Base-by-base conservation (phyloP, 805 yeast genomes). In the Wickerhamiella vanderwaltii region DNA sequence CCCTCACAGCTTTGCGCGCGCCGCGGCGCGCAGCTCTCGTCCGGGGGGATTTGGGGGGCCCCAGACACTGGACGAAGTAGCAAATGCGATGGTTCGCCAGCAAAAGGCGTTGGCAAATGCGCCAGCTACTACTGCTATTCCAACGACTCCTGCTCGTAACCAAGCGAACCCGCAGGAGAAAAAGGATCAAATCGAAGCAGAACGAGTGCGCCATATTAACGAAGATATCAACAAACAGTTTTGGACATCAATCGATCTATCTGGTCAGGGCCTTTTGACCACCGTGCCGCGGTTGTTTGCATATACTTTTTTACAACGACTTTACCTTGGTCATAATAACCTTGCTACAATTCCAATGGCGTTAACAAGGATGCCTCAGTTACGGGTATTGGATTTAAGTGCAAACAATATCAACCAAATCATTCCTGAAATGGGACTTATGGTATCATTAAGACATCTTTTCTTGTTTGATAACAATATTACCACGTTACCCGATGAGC, bases 201-300 rank as follows among this genome's bases (percentile, higher is more conserved):
- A 65, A 43, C 57, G 63, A 47, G 68, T 59, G 47, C 58, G 62
- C 26, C 54, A 52, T 32, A 56, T 60, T 45, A 61, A 60, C 43
- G 63, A 60, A 50, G 62, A 57, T 35, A 45, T 58, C 40, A 56
- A 66, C 51, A 79, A 77, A 46, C 96, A 87, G 63, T 71, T 82
- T 56, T 91, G 99, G 99, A 81, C 93, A 41, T 88, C 87, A 5
- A 66, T 91, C 49, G 99, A 91, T 63, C 66, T 88, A 49, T 77
- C 93, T 49, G 95, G 95, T 46, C 94, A 91, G 60, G 83, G 88
- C 25, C 67, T 91, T 40, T 66, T 74, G 47, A 71, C 73, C 44
- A 50, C 88, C 23, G 73, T 84, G n/a, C 73, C 79, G 16, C 76
- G 77, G 51, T 61, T 91, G 35, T 85, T 85, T 67, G 73, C 76